Evolutionary conservation across 768 basidiomycete genomes (phyloP).

Genomic region (Serendipita sp.): DNA sequence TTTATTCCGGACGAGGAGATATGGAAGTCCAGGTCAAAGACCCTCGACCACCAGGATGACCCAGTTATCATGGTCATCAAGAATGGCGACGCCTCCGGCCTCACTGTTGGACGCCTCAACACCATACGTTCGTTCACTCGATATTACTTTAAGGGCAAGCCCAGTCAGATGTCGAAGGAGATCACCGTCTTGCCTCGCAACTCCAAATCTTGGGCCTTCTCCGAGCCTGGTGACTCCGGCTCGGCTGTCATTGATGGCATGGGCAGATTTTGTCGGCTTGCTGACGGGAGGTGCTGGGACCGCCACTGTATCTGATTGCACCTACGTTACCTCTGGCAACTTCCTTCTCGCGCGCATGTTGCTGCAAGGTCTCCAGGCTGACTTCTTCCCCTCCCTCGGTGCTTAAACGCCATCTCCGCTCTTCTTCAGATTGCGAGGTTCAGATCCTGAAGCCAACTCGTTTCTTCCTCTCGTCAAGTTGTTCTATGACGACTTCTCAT

Average conservation of each 20-base stretch:
- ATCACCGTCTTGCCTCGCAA: conserved; percentile 19
- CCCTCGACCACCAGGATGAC: neutral
- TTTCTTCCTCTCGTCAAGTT: too few relatives aligned
- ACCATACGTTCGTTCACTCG: neutral
- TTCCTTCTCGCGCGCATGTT: conserved; percentile 13
- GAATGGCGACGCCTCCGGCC: neutral
- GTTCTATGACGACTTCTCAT: too few relatives aligned
- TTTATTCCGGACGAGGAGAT: neutral
- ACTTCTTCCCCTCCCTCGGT: too few relatives aligned
- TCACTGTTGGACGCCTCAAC: neutral
- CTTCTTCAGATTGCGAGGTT: too few relatives aligned
- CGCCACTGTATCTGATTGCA: conserved; percentile 19
- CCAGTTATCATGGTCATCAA: neutral
- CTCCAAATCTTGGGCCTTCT: conserved; percentile 20
- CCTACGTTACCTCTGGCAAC: conserved; percentile 27
- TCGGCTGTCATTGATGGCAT: conserved; percentile 21
- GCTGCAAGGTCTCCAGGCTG: too few relatives aligned
- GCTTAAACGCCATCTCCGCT: too few relatives aligned
- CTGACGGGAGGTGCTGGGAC: conserved; percentile 23
- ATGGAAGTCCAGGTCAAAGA: neutral
- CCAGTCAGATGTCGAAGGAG: conserved; percentile 19
- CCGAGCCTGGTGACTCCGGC: conserved; percentile 26
- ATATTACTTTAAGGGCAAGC: conserved; percentile 8
- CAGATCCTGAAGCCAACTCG: too few relatives aligned
- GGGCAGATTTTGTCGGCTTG: conserved; percentile 24